These are phyloP conservation scores for Trichoderma arundinaceum DNA, from an alignment of 2,329 filamentous ascomycete genomes.

Conservation along the genomic window DNA sequence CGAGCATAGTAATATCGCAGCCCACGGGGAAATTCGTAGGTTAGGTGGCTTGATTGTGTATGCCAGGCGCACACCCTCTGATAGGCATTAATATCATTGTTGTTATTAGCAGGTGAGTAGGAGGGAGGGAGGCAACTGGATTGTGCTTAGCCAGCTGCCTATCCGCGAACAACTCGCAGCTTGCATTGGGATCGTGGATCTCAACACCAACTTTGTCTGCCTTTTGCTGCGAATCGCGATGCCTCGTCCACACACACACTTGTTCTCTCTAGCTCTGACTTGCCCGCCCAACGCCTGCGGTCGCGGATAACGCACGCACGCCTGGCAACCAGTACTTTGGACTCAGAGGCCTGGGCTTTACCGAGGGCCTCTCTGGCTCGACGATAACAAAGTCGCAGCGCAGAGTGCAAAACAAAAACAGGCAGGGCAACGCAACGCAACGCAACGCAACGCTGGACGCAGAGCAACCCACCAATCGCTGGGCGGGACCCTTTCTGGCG, in stretches of 20 bases:
- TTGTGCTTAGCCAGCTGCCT: conserved; percentile 14
- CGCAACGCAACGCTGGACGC: conserved; percentile 9
- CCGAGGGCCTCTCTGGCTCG: not conserved
- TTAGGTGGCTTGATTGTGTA: no score
- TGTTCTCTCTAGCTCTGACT: not conserved
- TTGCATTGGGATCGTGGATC: conserved; percentile 9
- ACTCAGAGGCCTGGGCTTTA: not conserved
- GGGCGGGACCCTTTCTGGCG: no score
- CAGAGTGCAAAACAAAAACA: conserved; percentile 6
- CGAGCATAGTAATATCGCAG: not conserved
- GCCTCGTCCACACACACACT: conserved; percentile 7
- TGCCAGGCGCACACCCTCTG: no score
- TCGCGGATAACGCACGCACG: not conserved
- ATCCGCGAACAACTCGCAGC: conserved; percentile 11
- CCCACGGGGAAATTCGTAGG: no score
- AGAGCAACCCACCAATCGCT: conserved; percentile 3
- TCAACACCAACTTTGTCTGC: conserved; percentile 8
- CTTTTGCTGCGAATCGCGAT: conserved; percentile 4
- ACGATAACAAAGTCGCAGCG: conserved; percentile 27
- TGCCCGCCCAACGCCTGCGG: not conserved
- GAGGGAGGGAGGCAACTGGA: not conserved
- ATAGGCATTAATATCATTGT: no score
- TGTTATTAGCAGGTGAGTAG: no score
- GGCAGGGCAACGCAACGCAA: conserved; percentile 5
- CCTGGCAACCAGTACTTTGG: not conserved